A percentile compares a stretch with the other conserved stretches of the same genome.
Evolutionary conservation across 2,329 filamentous ascomycete species (phyloP).

Genomic region (Botrytis fabae): DNA sequence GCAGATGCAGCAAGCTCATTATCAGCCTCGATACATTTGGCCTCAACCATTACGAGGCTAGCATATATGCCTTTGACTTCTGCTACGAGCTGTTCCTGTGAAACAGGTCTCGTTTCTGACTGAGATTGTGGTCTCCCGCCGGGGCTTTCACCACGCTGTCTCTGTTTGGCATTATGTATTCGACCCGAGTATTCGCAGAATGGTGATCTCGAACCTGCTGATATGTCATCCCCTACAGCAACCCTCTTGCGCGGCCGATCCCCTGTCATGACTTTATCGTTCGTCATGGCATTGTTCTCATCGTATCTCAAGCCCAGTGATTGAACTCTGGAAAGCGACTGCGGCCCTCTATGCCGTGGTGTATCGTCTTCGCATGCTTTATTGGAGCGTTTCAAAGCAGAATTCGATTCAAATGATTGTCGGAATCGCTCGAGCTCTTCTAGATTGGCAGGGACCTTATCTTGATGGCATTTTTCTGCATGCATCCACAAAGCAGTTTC

Average conservation of each 20-base stretch:
- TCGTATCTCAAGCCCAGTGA: constrained; percentile 30
- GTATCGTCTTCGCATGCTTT: too few relatives aligned
- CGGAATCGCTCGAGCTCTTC: constrained; percentile 10
- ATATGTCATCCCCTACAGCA: constrained; percentile 36
- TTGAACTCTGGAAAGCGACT: constrained; percentile 29
- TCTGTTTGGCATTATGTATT: constrained; percentile 27
- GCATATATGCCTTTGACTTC: constrained; percentile 63
- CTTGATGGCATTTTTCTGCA: constrained; percentile 23
- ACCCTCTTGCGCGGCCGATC: constrained; percentile 34
- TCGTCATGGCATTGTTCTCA: constrained; percentile 29
- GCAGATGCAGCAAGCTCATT: constrained; percentile 51
- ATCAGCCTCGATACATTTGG: constrained; percentile 85
- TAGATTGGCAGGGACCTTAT: constrained; percentile 25
- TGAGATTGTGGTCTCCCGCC: constrained; percentile 16
- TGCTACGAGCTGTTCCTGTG: constrained; percentile 36
- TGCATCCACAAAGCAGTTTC: constrained; percentile 30
- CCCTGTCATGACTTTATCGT: constrained; percentile 28
- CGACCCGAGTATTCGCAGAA: constrained; percentile 29
- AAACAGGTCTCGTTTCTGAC: constrained; percentile 47
- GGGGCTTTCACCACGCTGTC: constrained; percentile 23
- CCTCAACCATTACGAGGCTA: constrained; percentile 79
- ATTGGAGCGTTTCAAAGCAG: too few relatives aligned
- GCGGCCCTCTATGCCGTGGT: background rate
- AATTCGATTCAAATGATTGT: too few relatives aligned
- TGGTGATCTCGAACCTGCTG: constrained; percentile 32